phyloP scores from a whole-genome alignment of 2,329 filamentous ascomycete species.

The Curvularia eragrostidis region DNA sequence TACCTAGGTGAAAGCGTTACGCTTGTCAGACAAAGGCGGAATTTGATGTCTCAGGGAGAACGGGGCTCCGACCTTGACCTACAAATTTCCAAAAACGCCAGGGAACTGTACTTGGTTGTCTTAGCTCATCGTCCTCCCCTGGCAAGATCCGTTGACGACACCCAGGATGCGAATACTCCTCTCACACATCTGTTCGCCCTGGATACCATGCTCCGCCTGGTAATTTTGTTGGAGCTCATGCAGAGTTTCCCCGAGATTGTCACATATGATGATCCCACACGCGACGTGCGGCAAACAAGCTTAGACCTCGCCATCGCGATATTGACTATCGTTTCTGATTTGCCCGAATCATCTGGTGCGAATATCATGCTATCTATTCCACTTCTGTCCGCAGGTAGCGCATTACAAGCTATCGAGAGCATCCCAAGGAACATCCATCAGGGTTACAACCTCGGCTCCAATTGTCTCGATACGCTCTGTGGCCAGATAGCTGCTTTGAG shows the following conservation, averaged over 20 bases:
- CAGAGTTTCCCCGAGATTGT: background rate
- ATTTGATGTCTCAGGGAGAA: background rate
- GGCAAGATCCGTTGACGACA: background rate
- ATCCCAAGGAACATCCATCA: background rate
- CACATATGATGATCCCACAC: background rate
- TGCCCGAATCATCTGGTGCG: background rate
- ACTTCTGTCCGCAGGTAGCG: background rate
- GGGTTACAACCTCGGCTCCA: background rate
- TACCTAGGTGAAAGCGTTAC: background rate
- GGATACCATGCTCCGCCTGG: constrained; percentile 1
- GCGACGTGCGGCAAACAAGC: constrained; percentile 1
- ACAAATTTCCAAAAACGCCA: background rate
- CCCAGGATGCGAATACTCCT: background rate
- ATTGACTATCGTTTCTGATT: background rate
- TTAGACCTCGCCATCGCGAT: background rate
- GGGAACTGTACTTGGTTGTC: background rate
- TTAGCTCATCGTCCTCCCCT: background rate
- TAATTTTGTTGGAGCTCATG: constrained; percentile 1
- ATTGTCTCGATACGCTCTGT: background rate
- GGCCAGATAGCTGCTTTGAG: background rate
- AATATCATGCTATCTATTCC: background rate
- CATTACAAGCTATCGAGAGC: background rate
- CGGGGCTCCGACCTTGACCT: background rate
- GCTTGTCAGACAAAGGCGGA: background rate
- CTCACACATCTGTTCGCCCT: background rate